Percentiles rank a stretch among this genome's conserved stretches.
phyloP scores from a whole-genome alignment of 495 filamentous ascomycete species.

The Trichocladium uniseriatum region DNA sequence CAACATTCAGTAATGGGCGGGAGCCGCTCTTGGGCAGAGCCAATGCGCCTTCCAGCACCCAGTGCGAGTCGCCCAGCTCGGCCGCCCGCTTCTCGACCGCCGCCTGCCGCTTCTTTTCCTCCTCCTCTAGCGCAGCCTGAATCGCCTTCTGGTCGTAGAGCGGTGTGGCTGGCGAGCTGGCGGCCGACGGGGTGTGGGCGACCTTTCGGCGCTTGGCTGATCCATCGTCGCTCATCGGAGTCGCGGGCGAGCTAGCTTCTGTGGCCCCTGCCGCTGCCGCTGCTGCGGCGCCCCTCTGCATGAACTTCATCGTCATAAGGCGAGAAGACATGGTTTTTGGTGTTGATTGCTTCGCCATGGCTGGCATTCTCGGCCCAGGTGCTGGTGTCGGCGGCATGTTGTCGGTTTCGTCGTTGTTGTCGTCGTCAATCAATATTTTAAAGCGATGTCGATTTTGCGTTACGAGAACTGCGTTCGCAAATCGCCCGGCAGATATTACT shows the following conservation, averaged over 20 bases:
- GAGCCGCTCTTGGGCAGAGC: conserved; percentile 10
- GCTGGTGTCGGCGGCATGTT: conserved; percentile 17
- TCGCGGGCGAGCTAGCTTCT: conserved; percentile 34
- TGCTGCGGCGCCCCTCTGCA: conserved; percentile 73
- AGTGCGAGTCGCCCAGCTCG: conserved; percentile 75
- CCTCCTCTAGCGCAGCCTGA: conserved; percentile 59
- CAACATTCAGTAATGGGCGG: conserved; percentile 32
- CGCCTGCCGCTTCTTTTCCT: conserved; percentile 63
- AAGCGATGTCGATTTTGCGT: neutral
- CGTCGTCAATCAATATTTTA: neutral
- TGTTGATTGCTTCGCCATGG: conserved; percentile 33
- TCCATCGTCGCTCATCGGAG: conserved; percentile 30
- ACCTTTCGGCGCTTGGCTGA: conserved; percentile 47
- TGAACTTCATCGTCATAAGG: conserved; percentile 96
- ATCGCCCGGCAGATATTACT: too few species aligned
- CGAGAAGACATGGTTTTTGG: conserved; percentile 79
- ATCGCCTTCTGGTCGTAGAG: conserved; percentile 44
- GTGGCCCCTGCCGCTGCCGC: conserved; percentile 33
- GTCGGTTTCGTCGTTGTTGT: neutral
- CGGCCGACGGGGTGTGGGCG: conserved; percentile 13
- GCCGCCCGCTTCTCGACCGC: conserved; percentile 62
- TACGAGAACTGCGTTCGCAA: neutral
- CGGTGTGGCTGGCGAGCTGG: conserved; percentile 12
- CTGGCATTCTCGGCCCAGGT: conserved; percentile 7
- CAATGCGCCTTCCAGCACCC: conserved; percentile 54